Base-by-base conservation (phyloP, 2,329 filamentous ascomycete genomes). In the Cadophora gregata region DNA sequence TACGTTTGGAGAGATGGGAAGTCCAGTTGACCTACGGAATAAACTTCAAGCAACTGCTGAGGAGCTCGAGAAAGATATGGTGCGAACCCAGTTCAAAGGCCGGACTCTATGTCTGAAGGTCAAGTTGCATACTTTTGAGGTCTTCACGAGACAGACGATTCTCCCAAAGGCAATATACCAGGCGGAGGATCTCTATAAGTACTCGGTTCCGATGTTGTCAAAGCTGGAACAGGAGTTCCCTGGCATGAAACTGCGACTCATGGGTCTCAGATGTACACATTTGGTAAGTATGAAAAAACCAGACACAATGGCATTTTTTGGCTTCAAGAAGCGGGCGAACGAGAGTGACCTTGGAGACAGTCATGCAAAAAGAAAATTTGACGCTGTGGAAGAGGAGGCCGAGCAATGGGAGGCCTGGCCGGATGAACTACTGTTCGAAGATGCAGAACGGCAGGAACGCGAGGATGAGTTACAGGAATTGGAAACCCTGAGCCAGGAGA, bases 101-200 rank as follows among this genome's bases (percentile, higher is more conserved):
- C 87, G 93, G n/a, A 98, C 95, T 0, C 81, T 99, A 1, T 93
- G 93, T 25, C 81, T 99, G 42, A 99, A 99, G 78, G 85, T 97
- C 70, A 99, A 99, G 77, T 81, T 98, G 8, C 93, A 97, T 77
- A 97, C 93, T 0, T 99, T 95, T 74, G 94, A 98, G 78, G 92
- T 97, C 24, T 85, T 93, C 61, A 97, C 94, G 0, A 85, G 96
- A 36, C 96, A 99, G 76, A 86, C 87, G 6, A 87, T 91, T 3
- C 85, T 90, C 1, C 90, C 92, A 0, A 91, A 89, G 70, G 88
- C 93, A 0, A 84, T 97, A 1, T 85, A 80, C 59, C 81, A 85
- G 6, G 90, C 93, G 0, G 90, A 95, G 48, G 96, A 99, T 73
- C 80, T 99, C 4, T 98, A 95, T 79, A 89, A 86, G 62, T 92